Evolutionary conservation across 805 yeast species (phyloP).

Genomic region (Naumovozyma baii): DNA sequence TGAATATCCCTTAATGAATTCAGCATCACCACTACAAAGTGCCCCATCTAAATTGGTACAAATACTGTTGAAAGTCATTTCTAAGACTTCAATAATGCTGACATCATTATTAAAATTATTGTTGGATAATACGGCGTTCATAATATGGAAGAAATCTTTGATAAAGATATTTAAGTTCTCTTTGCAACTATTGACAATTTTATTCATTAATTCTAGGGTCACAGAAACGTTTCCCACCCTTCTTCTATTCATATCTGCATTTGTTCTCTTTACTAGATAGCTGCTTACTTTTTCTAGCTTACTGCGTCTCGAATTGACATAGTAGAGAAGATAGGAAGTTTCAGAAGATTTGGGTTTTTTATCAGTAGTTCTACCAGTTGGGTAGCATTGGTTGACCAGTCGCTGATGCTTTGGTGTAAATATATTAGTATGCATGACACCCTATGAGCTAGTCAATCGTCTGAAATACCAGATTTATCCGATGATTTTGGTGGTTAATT

Average conservation of each 20-base stretch:
- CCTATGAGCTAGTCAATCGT: not conserved
- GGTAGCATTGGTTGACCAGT: slow-evolving; percentile 84
- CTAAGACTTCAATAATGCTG: slow-evolving; percentile 45
- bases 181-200: slow-evolving; percentile 63
- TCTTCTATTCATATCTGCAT: slow-evolving; percentile 48
- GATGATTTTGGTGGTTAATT: too few species aligned
- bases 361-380: slow-evolving; percentile 76
- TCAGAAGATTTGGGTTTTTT: slow-evolving; percentile 91
- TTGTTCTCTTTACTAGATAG: slow-evolving; percentile 54
- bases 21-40: slow-evolving; percentile 55
- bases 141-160: slow-evolving; percentile 50
- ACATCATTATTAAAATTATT: slow-evolving; percentile 44
- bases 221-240: slow-evolving; percentile 77
- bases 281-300: slow-evolving; percentile 80
- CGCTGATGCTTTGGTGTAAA: slow-evolving; percentile 81
- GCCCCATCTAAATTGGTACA: slow-evolving; percentile 49
- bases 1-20: slow-evolving; percentile 41
- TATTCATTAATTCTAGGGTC: slow-evolving; percentile 58
- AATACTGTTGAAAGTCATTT: slow-evolving; percentile 39
- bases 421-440: slow-evolving; percentile 10
- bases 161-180: slow-evolving; percentile 84
- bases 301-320: slow-evolving; percentile 81
- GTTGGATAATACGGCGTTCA: slow-evolving; percentile 39
- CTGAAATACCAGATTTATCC: not conserved
- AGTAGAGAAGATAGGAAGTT: slow-evolving; percentile 75